Conservation (phyloP, 1,139 yeast genomes). For the Lodderomyces margitis region DNA sequence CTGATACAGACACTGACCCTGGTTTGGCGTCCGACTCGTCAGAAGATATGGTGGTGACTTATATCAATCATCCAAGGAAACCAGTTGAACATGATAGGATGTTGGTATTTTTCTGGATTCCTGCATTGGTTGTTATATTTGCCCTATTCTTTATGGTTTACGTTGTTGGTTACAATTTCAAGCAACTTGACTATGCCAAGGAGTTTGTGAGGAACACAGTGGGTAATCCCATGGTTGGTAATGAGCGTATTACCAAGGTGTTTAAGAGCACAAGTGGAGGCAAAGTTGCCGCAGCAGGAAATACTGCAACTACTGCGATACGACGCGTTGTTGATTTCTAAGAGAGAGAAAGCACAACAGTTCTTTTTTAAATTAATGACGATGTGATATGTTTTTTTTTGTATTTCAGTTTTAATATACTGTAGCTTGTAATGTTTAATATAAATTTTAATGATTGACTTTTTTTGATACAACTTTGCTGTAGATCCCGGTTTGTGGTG, state of each 20-base stretch:
- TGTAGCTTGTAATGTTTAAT: neutral
- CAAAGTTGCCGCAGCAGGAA: slow-evolving; percentile 7
- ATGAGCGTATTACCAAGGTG: slow-evolving; percentile 62
- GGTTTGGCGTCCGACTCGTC: slow-evolving; percentile 48
- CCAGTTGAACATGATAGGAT: slow-evolving; percentile 79
- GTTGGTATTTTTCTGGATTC: slow-evolving; percentile 88
- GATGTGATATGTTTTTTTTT: neutral
- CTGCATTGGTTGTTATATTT: slow-evolving; percentile 54
- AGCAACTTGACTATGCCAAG: slow-evolving; percentile 41
- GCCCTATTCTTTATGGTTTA: slow-evolving; percentile 51
- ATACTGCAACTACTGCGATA: neutral
- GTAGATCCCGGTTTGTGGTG: too few relatives aligned
- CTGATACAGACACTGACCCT: slow-evolving; percentile 11
- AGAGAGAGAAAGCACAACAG: too few relatives aligned
- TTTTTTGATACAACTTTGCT: too few relatives aligned
- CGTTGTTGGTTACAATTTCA: slow-evolving; percentile 50
- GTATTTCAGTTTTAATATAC: neutral
- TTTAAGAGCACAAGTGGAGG: slow-evolving; percentile 22
- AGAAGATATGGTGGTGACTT: slow-evolving; percentile 52
- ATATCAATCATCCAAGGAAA: slow-evolving; percentile 58
- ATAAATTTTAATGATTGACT: too few relatives aligned
- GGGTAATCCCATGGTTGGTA: slow-evolving; percentile 66
- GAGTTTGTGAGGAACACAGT: slow-evolving; percentile 50
- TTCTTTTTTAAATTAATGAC: neutral
- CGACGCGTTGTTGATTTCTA: neutral